phyloP scores from a whole-genome alignment of 305 asterid species.

The Solanum hybrid region DNA sequence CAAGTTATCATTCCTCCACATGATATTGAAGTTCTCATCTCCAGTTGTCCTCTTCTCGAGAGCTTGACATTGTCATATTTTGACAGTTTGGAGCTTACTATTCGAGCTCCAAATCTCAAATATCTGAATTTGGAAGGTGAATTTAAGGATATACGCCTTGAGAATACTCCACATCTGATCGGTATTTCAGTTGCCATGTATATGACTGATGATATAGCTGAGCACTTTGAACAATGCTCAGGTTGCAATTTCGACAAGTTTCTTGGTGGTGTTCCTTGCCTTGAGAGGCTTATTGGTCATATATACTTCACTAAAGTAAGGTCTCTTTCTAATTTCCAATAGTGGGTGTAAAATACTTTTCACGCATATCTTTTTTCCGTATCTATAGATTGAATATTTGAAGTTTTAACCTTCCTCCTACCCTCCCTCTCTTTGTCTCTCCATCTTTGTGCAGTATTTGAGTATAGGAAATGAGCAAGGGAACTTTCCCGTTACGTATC shows the following conservation, averaged over 20 bases:
- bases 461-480: constrained; percentile 51
- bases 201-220: constrained; percentile 72
- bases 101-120: constrained; percentile 78
- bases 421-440: background rate
- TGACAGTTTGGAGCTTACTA: constrained; percentile 60
- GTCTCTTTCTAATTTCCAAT: background rate
- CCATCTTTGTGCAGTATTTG: constrained; percentile 35
- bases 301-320: constrained; percentile 81
- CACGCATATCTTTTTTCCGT: background rate
- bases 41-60: constrained; percentile 79
- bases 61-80: constrained; percentile 55
- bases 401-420: background rate
- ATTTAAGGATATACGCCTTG: constrained; percentile 66
- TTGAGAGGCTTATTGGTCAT: constrained; percentile 77
- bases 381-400: background rate
- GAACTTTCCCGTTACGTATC: constrained; percentile 31
- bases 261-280: constrained; percentile 70
- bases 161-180: constrained; percentile 53
- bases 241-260: constrained; percentile 71
- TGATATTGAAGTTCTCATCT: constrained; percentile 28
- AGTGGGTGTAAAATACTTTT: background rate
- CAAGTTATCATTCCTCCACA: constrained; percentile 25
- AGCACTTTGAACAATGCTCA: constrained; percentile 64
- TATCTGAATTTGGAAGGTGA: constrained; percentile 77
- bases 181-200: constrained; percentile 59